A percentile compares a stretch with the other conserved stretches of the same genome.
These are phyloP conservation scores for Phytophthora fragariaefolia DNA, from an alignment of 352 stramenopile species.

Conservation along the genomic window DNA sequence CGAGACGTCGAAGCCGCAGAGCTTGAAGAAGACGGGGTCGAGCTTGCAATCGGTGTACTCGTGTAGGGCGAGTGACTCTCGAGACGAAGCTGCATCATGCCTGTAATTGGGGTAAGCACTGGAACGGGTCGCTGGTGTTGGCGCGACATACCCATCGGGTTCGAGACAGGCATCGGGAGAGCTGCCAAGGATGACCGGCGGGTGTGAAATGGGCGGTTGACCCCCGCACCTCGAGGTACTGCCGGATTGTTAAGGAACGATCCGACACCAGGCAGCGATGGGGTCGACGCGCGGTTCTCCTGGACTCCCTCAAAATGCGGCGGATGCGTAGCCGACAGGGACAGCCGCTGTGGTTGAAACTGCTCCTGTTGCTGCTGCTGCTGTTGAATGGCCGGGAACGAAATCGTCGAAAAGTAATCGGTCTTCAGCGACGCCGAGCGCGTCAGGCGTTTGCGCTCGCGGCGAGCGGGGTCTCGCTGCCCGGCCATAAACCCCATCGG, in stretches of 20 bases:
- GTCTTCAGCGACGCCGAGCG: constrained; percentile 77
- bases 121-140: constrained; percentile 33
- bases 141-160: constrained; percentile 25
- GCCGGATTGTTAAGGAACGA: constrained; percentile 37
- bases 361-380: constrained; percentile 39
- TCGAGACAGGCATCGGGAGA: constrained; percentile 54
- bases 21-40: constrained; percentile 35
- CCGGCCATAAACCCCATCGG: constrained; percentile 35
- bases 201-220: constrained; percentile 40
- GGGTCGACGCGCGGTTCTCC: constrained; percentile 35
- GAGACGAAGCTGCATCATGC: constrained; percentile 79
- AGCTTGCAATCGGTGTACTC: constrained; percentile 26
- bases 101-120: constrained; percentile 68
- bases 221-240: constrained; percentile 24
- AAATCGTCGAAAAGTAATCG: constrained; percentile 70
- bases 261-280: constrained; percentile 48
- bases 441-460: constrained; percentile 73
- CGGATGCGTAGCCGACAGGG: constrained; percentile 42
- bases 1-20: constrained; percentile 27
- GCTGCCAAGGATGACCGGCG: constrained; percentile 59
- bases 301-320: constrained; percentile 40
- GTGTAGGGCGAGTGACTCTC: constrained; percentile 47
- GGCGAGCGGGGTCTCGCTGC: constrained; percentile 51
- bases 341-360: constrained; percentile 31
- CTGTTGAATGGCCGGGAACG: constrained; percentile 44